phyloP scores from a whole-genome alignment of 2,329 filamentous ascomycete species.

The Eurotiales sp. region DNA sequence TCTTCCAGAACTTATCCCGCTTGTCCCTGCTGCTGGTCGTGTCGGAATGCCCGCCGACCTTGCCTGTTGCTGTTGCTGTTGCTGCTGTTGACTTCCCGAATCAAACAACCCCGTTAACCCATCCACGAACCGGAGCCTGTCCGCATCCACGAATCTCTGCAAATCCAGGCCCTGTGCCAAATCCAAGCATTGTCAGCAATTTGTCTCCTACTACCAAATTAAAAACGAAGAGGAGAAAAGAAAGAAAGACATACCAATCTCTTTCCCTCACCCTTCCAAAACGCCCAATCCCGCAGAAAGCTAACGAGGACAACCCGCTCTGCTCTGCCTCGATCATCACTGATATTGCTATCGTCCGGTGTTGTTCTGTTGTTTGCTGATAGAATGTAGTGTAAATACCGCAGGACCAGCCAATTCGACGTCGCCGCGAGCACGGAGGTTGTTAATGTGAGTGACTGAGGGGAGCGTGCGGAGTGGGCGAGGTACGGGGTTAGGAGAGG shows the following conservation, averaged over 20 bases:
- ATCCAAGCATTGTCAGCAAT: not conserved
- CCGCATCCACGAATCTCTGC: constrained; percentile 53
- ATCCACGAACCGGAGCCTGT: constrained; percentile 70
- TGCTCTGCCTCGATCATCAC: constrained; percentile 6
- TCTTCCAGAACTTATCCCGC: constrained; percentile 15
- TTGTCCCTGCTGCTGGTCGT: not conserved
- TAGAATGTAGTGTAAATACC: constrained; percentile 50
- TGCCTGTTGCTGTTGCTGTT: constrained; percentile 11
- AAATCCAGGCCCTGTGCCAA: constrained; percentile 65
- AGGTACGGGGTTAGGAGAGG: constrained; percentile 23
- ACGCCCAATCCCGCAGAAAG: constrained; percentile 72
- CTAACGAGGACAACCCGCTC: constrained; percentile 69
- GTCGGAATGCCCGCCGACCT: not conserved
- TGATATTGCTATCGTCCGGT: constrained; percentile 19
- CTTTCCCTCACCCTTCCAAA: constrained; percentile 70
- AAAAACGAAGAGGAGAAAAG: not conserved
- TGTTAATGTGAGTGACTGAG: constrained; percentile 38
- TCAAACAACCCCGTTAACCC: constrained; percentile 61
- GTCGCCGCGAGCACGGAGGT: constrained; percentile 46
- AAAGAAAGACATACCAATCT: constrained; percentile 55
- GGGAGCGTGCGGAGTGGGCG: constrained; percentile 18
- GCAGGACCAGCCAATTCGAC: constrained; percentile 55
- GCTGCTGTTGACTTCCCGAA: constrained; percentile 1
- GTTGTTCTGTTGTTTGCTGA: constrained; percentile 13
- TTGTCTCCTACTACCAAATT: not conserved